Conservation (phyloP, 495 filamentous ascomycete species). For the Copromyces sp. region DNA sequence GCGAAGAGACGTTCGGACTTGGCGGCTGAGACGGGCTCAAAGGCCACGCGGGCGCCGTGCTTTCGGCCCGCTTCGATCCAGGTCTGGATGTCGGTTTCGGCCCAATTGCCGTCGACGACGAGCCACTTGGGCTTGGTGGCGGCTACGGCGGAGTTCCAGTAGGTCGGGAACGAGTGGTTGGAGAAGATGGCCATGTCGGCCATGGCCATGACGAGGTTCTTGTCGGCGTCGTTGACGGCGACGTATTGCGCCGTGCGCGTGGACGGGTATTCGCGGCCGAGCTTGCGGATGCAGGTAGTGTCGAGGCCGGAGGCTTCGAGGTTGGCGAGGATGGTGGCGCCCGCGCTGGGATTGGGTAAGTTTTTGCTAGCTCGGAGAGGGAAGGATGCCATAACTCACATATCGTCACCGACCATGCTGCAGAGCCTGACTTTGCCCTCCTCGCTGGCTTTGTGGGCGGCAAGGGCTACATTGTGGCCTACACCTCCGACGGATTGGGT, state of each 20-base stretch:
- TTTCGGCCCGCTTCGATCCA: constrained; percentile 51
- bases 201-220: constrained; percentile 78
- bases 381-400: constrained; percentile 26
- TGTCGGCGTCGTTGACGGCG: constrained; percentile 72
- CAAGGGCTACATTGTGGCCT: constrained; percentile 82
- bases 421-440: constrained; percentile 49
- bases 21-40: constrained; percentile 80
- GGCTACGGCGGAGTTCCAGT: constrained; percentile 50
- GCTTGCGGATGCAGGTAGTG: constrained; percentile 48
- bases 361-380: neutral
- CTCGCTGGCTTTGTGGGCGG: constrained; percentile 47
- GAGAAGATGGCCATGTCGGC: constrained; percentile 89
- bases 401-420: constrained; percentile 66
- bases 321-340: constrained; percentile 53
- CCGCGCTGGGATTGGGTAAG: constrained; percentile 35
- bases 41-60: constrained; percentile 51
- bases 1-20: constrained; percentile 67
- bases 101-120: constrained; percentile 79
- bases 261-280: constrained; percentile 37
- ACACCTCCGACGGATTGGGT: constrained; percentile 83
- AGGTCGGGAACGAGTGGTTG: constrained; percentile 32
- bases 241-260: constrained; percentile 81
- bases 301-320: constrained; percentile 54
- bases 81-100: constrained; percentile 44
- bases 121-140: constrained; percentile 56